A percentile compares a stretch with the other conserved stretches of the same genome.
Conservation (phyloP, 148 eudicot species). For the Nyssa sinensis region DNA sequence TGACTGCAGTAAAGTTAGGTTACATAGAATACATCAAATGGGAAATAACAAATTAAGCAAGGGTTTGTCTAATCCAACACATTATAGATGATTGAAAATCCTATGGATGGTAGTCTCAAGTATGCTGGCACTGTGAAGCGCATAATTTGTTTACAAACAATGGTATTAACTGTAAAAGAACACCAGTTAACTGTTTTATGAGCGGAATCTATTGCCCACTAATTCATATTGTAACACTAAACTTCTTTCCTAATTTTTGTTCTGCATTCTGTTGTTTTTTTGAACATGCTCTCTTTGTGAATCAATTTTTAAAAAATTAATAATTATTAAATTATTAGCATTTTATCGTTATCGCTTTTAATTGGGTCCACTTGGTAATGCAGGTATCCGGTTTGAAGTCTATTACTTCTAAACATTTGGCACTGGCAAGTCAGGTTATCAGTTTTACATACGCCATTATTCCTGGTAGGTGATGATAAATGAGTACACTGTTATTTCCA, state of each 20-base stretch:
- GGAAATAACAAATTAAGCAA: not conserved
- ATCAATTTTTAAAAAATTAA: too few relatives aligned
- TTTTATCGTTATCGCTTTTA: not conserved
- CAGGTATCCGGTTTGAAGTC: constrained; percentile 98
- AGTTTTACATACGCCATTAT: constrained; percentile 78
- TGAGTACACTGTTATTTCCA: not conserved
- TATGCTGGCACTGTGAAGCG: not conserved
- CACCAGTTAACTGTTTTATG: not conserved
- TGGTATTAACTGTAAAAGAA: too few relatives aligned
- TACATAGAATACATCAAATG: not conserved
- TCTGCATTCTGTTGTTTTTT: not conserved
- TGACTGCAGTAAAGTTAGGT: too few relatives aligned
- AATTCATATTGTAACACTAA: not conserved
- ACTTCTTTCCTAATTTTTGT: not conserved
- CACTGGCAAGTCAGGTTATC: constrained; percentile 94
- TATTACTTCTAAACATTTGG: constrained; percentile 94
- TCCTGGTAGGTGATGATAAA: constrained; percentile 66
- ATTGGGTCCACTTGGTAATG: constrained; percentile 16
- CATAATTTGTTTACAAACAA: not conserved
- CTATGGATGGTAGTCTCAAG: not conserved
- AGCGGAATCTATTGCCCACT: not conserved
- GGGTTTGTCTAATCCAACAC: not conserved
- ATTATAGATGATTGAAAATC: not conserved
- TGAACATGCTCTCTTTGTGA: not conserved
- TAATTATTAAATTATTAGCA: too few relatives aligned